Conservation (phyloP, 768 basidiomycete species). For the Naganishia vishniacii region DNA sequence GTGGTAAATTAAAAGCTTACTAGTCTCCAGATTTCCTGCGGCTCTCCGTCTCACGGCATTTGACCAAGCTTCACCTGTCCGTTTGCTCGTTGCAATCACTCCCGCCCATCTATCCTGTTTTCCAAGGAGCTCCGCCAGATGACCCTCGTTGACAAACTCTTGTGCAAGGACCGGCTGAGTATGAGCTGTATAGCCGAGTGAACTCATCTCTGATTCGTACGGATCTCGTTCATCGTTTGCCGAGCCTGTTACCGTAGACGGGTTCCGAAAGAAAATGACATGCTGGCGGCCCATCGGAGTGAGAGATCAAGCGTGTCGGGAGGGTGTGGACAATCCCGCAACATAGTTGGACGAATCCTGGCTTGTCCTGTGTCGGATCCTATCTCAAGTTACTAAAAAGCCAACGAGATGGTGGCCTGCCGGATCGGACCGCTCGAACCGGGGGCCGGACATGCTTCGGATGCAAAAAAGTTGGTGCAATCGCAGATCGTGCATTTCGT, state of each 20-base stretch:
- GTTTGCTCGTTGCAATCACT: constrained; percentile 19
- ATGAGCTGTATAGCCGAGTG: background rate
- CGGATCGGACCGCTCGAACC: background rate
- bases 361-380: too few relatives aligned
- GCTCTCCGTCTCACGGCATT: background rate
- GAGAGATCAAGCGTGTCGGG: background rate
- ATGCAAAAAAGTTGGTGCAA: constrained; percentile 15
- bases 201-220: constrained; percentile 5
- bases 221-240: background rate
- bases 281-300: background rate
- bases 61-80: constrained; percentile 15
- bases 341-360: too few relatives aligned
- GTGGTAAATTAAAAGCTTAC: background rate
- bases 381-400: too few relatives aligned
- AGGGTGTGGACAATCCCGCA: too few relatives aligned
- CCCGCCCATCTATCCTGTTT: background rate
- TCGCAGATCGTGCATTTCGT: constrained; percentile 5
- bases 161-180: constrained; percentile 8
- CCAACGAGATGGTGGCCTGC: background rate
- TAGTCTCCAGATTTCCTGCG: background rate
- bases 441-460: background rate
- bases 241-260: background rate
- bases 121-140: background rate
- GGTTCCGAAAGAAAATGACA: constrained; percentile 14
- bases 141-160: constrained; percentile 6